Base-by-base conservation (phyloP, 164 flowering plant species). In the Magnolia kwangsiensis region DNA sequence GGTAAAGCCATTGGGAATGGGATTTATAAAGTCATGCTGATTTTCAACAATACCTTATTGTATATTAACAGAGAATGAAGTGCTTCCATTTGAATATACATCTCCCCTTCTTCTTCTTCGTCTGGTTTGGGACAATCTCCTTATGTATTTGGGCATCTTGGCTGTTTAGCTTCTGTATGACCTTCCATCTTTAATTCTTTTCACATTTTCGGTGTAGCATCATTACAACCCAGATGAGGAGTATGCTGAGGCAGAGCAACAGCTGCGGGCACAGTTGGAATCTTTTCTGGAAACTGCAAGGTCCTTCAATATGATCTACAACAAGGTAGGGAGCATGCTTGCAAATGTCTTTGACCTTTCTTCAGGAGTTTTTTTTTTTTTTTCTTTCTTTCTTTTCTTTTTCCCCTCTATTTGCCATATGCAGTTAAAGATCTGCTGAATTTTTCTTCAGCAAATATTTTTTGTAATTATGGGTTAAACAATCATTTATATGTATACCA, bases 161-260 rank as follows among this genome's bases (percentile, higher is more conserved):
- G 20, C 8, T 23, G 11, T 73, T 31, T 76, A 55, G 19, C 13
- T 13, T 70, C 16, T 63, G 4, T 50, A 23, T 24, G 59, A 3
- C 29, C 65, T 69, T 8, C 21, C 19, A 14, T 37, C 1, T 49
- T 11, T 27, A 20, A 58, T 50, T 68, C 20, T 45, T 51, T 51
- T 69, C 51, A 72, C 74, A 50, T 72, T 10, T 71, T 58, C 49
- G 67, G 6, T 77, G 31, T 73, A 96, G 99, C 86, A 94, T 87
- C 86, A 91, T 65, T 96, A 94, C 85, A 94, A 92, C 79, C 99
- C 98, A 51, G 95, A 96, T 81, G 99, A 96, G 86, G 98, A 92
- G 67, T 92, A 92, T 74, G 74, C 83, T 8, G 97, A 94, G 75
- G 91, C 86, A 63, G 97, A 96, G 81, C 78, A 88, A 59, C 84